phyloP scores from a whole-genome alignment of 805 yeast species.

The Priceomyces melissophilus region DNA sequence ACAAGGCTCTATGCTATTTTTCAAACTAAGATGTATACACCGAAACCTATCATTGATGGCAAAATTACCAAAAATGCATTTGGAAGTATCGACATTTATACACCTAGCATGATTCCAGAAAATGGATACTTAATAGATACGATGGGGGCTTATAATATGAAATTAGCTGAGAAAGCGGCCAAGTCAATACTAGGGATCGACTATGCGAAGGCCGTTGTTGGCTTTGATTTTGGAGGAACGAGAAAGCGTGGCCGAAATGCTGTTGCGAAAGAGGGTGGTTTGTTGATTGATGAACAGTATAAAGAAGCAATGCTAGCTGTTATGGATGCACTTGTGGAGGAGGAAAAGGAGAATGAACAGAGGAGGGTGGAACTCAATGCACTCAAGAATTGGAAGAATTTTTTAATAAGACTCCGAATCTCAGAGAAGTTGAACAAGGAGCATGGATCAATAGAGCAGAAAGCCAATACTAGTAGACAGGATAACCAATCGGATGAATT shows the following conservation, averaged over 20 bases:
- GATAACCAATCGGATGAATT: constrained; percentile 10
- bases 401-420: constrained; percentile 50
- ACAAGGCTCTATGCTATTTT: constrained; percentile 67
- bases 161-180: constrained; percentile 67
- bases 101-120: constrained; percentile 75
- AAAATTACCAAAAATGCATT: constrained; percentile 68
- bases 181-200: constrained; percentile 58
- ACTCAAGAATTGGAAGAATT: constrained; percentile 50
- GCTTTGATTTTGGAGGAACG: constrained; percentile 66
- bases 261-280: constrained; percentile 69
- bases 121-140: constrained; percentile 60
- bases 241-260: constrained; percentile 38
- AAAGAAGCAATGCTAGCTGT: constrained; percentile 58
- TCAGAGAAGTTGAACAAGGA: constrained; percentile 41
- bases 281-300: constrained; percentile 64
- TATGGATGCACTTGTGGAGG: constrained; percentile 45
- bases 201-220: constrained; percentile 82
- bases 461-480: constrained; percentile 12
- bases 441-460: constrained; percentile 40
- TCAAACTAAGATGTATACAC: constrained; percentile 69
- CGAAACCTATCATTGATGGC: constrained; percentile 67
- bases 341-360: constrained; percentile 45
- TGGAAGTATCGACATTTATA: constrained; percentile 82
- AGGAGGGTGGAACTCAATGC: constrained; percentile 47
- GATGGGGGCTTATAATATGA: constrained; percentile 27